Base-by-base conservation (phyloP, 768 basidiomycete species). In the Hemileccinum impolitum region DNA sequence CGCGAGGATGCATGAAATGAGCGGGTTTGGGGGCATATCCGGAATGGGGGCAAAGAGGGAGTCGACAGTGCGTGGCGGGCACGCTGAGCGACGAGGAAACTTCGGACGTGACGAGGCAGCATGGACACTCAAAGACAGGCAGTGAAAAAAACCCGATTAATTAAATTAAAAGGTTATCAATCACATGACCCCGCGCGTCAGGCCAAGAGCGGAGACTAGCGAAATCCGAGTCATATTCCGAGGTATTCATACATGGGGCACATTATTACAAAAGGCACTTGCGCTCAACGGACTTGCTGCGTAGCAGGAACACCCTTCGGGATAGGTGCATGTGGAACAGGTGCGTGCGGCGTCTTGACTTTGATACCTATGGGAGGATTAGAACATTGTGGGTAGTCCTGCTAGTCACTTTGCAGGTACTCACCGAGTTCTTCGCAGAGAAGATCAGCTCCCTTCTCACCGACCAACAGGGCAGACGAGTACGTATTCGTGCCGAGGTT, bases 401-500 rank as follows among this genome's bases (percentile, higher is more conserved):
- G 13, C 7, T n/a, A 23, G 23, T 23, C 23, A n/a, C n/a, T n/a
- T n/a, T 23, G 23, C 23, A n/a, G 26, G 15, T 39, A 51, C 73
- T 47, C 55, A 82, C 82, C 83, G 39, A 87, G 76, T 3, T 85
- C 84, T 67, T 83, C 80, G 7, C 75, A 73, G 35, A 87, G 62
- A 37, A 87, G 63, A 55, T 73, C 69, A 13, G 82, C 82, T 28
- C 80, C 83, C 69, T 85, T 85, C 73, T 86, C 84, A 26, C 84
- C 83, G 34, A 85, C 80, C 28, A 85, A 63, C 53, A 87, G 66
- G 14, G 84, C 85, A 48, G 82, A 82, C 28, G 82, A 85, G 70
- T 85, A 85, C 6, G 83, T 85, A 72, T 84, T 84, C 37, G 84
- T 84, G 51, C 82, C 83, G 55, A 85, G 66, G 66, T 86, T 86